Percentiles rank a stretch among this genome's conserved stretches.
These are phyloP conservation scores for Chaetomium olivaceum DNA, from an alignment of 2,329 filamentous ascomycete genomes.

Conservation along the genomic window DNA sequence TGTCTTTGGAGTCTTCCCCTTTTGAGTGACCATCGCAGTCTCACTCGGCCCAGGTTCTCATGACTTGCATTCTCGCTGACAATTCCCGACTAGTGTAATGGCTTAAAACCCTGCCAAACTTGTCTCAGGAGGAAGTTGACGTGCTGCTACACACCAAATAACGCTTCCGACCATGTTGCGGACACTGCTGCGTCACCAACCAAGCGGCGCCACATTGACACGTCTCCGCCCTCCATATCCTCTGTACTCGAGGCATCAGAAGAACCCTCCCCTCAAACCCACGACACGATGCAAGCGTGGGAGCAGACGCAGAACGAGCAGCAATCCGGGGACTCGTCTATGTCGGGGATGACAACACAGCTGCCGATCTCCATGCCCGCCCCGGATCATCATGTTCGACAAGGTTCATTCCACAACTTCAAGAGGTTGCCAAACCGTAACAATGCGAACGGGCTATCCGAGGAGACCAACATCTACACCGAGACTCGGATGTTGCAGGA, in stretches of 20 bases:
- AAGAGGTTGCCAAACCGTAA: conserved; percentile 42
- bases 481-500: conserved; percentile 62
- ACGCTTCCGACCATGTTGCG: conserved; percentile 35
- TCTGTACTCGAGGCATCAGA: conserved; percentile 27
- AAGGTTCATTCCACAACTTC: conserved; percentile 35
- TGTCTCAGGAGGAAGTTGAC: conserved; percentile 55
- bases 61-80: conserved; percentile 23
- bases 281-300: conserved; percentile 28
- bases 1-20: background rate
- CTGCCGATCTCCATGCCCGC: conserved; percentile 23
- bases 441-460: conserved; percentile 49
- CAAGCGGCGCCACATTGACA: conserved; percentile 41
- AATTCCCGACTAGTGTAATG: conserved; percentile 54
- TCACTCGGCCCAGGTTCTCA: background rate
- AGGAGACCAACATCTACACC: conserved; percentile 57
- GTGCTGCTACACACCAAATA: conserved; percentile 47
- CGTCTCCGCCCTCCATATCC: conserved; percentile 28
- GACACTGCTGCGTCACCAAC: conserved; percentile 41
- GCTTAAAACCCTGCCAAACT: conserved; percentile 56
- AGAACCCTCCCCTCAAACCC: conserved; percentile 21
- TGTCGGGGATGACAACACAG: conserved; percentile 27
- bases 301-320: conserved; percentile 26
- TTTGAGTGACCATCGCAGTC: background rate
- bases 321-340: conserved; percentile 20
- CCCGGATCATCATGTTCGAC: conserved; percentile 27